Percentiles rank a stretch among this genome's conserved stretches.
phyloP scores from a whole-genome alignment of 2,329 filamentous ascomycete species.

The Ceratocystis alfenasii region DNA sequence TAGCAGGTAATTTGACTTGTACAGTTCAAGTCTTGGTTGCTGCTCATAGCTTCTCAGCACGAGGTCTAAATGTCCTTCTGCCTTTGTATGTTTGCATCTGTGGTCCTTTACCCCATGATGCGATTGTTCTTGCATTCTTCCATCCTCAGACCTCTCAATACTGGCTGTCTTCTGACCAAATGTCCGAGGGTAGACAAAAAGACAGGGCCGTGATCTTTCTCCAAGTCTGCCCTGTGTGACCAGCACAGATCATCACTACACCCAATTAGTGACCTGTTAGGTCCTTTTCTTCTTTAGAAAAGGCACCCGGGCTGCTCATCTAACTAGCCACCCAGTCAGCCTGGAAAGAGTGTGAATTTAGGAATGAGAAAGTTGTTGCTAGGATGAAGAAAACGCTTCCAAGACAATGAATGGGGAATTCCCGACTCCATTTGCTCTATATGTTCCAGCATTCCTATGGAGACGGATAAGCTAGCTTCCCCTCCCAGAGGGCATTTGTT shows the following conservation, averaged over 20 bases:
- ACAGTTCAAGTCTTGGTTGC: neutral
- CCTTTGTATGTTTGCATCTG: neutral
- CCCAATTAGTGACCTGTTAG: neutral
- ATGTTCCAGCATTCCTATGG: neutral
- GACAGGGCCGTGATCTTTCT: slow-evolving; percentile 1
- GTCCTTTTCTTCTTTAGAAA: neutral
- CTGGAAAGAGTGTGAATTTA: neutral
- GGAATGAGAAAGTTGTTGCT: neutral
- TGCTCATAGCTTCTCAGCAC: neutral
- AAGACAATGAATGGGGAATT: neutral
- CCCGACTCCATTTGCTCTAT: neutral
- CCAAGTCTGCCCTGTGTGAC: slow-evolving; percentile 2
- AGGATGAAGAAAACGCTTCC: neutral
- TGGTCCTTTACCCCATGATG: neutral
- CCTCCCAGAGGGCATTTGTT: neutral
- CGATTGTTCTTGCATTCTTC: neutral
- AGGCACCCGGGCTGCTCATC: neutral
- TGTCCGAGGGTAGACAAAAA: neutral
- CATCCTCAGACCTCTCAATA: neutral
- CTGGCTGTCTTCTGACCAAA: neutral
- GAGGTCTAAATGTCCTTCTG: neutral
- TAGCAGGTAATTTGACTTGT: neutral
- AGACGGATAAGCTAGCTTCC: neutral
- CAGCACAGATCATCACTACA: neutral
- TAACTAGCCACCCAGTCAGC: neutral